These are phyloP conservation scores for Epicoccum sorghinum DNA, from an alignment of 2,329 filamentous ascomycete genomes.

Conservation along the genomic window DNA sequence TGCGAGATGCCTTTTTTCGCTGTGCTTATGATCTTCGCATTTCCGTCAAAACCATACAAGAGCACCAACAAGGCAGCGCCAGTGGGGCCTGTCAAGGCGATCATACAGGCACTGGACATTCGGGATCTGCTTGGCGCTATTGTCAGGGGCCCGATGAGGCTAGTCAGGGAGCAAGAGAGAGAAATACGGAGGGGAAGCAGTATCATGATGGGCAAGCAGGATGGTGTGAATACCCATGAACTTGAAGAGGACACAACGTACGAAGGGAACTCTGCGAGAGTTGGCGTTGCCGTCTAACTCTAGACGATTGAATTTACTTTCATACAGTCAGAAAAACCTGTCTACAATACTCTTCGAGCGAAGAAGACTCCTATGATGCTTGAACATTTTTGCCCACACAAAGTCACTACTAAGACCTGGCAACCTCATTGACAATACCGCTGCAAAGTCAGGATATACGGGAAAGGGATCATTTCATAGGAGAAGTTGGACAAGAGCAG, in stretches of 20 bases:
- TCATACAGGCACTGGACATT: slow-evolving; percentile 38
- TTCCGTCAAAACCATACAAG: slow-evolving; percentile 32
- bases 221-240: not conserved
- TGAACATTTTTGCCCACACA: no score
- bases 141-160: slow-evolving; percentile 38
- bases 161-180: slow-evolving; percentile 37
- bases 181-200: slow-evolving; percentile 18
- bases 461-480: no score
- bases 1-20: slow-evolving; percentile 44
- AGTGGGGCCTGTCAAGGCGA: slow-evolving; percentile 26
- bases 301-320: no score
- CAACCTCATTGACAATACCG: no score
- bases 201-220: slow-evolving; percentile 1
- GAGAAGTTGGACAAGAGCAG: no score
- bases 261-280: not conserved
- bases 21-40: slow-evolving; percentile 33
- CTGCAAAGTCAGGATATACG: no score
- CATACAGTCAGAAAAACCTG: no score
- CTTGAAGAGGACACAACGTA: slow-evolving; percentile 1
- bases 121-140: slow-evolving; percentile 36
- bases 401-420: no score
- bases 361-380: no score
- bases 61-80: slow-evolving; percentile 14
- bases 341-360: no score
- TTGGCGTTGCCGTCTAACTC: not conserved